phyloP scores from a whole-genome alignment of 306 rosid species.

The Rosa chinensis region DNA sequence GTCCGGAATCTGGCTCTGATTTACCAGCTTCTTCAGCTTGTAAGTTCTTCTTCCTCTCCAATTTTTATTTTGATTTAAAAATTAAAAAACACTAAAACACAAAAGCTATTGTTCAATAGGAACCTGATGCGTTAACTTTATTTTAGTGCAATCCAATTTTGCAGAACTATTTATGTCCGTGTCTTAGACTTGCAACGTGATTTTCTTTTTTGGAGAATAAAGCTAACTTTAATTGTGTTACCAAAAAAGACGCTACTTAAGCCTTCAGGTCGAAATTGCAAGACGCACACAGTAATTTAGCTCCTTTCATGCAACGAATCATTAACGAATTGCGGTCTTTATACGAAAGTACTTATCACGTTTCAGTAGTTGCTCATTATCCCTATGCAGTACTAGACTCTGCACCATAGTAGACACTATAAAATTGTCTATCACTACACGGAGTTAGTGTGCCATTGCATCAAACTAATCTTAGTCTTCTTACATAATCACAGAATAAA shows the following conservation, averaged over 20 bases:
- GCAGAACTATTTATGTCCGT: not conserved
- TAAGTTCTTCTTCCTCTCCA: constrained; percentile 27
- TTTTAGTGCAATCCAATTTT: not conserved
- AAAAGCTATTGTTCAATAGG: not conserved
- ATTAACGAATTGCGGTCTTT: too few species aligned
- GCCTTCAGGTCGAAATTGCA: not conserved
- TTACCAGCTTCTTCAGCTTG: constrained; percentile 16
- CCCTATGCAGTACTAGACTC: not conserved
- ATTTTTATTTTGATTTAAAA: not conserved
- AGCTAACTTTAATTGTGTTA: not conserved
- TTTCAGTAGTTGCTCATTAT: not conserved
- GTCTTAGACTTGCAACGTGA: not conserved
- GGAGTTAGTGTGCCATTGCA: not conserved
- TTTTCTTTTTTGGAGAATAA: not conserved
- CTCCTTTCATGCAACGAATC: not conserved
- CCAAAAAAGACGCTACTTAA: not conserved
- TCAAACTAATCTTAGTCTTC: not conserved
- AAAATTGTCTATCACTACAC: too few species aligned
- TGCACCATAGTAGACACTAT: too few species aligned
- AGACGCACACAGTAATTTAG: not conserved
- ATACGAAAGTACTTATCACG: not conserved
- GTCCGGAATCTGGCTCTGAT: constrained; percentile 29
- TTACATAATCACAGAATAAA: not conserved
- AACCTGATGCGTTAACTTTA: constrained; percentile 15
- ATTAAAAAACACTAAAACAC: not conserved